A percentile compares a stretch with the other conserved stretches of the same genome.
phyloP scores from a whole-genome alignment of 768 basidiomycete species.

The Chalciporus chontae region DNA sequence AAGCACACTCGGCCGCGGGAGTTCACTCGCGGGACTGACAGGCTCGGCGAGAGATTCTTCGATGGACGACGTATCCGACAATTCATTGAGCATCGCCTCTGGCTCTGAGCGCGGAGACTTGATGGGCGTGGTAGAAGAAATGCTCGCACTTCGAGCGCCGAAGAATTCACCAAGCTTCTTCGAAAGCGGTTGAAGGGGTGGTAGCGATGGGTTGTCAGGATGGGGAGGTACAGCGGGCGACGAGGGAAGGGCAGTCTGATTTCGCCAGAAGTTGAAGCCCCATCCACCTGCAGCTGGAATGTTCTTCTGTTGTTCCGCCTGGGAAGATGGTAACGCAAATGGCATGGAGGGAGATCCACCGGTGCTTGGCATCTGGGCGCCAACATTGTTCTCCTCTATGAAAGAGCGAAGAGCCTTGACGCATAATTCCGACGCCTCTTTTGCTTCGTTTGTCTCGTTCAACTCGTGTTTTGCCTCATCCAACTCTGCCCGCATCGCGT shows the following conservation, averaged over 20 bases:
- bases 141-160: constrained; percentile 46
- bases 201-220: constrained; percentile 19
- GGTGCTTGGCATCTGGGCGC: constrained; percentile 26
- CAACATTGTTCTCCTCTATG: constrained; percentile 71
- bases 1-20: constrained; percentile 22
- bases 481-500: constrained; percentile 52
- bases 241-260: constrained; percentile 32
- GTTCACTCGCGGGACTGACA: constrained; percentile 30
- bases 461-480: constrained; percentile 66
- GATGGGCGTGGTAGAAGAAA: constrained; percentile 41
- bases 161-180: constrained; percentile 74
- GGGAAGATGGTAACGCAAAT: constrained; percentile 16
- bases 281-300: constrained; percentile 42
- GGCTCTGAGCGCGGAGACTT: constrained; percentile 24
- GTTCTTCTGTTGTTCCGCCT: constrained; percentile 32
- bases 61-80: constrained; percentile 36
- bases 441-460: constrained; percentile 74
- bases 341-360: constrained; percentile 14
- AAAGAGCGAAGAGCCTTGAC: constrained; percentile 80
- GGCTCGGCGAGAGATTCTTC: constrained; percentile 36
- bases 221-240: constrained; percentile 23
- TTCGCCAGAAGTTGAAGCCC: constrained; percentile 72
- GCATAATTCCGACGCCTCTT: constrained; percentile 84
- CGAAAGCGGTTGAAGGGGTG: constrained; percentile 45
- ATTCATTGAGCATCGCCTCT: constrained; percentile 24